Evolutionary conservation across 495 filamentous ascomycete species (phyloP).

Genomic region (Endocarpon pusillum): DNA sequence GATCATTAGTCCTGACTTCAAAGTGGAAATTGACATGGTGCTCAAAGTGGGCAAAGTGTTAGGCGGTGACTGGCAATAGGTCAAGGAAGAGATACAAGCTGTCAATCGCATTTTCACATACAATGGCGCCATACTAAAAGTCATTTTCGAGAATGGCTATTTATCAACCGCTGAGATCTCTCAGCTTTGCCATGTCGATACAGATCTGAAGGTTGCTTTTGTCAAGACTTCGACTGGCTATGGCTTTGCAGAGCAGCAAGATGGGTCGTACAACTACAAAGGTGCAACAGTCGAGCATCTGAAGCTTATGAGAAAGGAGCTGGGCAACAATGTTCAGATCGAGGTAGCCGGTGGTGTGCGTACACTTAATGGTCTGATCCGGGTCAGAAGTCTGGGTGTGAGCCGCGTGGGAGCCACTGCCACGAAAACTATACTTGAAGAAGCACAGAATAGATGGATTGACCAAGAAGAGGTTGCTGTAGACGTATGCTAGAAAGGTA

Average conservation of each 20-base stretch:
- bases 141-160: constrained; percentile 43
- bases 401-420: constrained; percentile 40
- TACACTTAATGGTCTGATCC: constrained; percentile 27
- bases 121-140: constrained; percentile 31
- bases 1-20: too few relatives aligned
- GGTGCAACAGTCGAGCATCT: constrained; percentile 32
- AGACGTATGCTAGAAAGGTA: too few relatives aligned
- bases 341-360: constrained; percentile 40
- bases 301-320: constrained; percentile 33
- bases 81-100: constrained; percentile 27
- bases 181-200: constrained; percentile 34
- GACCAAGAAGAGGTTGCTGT: constrained; percentile 16
- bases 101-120: constrained; percentile 29
- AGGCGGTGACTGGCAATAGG: constrained; percentile 37
- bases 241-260: constrained; percentile 36
- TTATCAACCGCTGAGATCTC: constrained; percentile 27
- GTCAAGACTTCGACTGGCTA: constrained; percentile 42
- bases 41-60: constrained; percentile 40
- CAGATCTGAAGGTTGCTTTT: constrained; percentile 28
- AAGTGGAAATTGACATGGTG: constrained; percentile 40
- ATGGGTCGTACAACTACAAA: constrained; percentile 31
- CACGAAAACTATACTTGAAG: constrained; percentile 35
- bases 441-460: constrained; percentile 34
- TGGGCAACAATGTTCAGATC: constrained; percentile 27
- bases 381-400: constrained; percentile 21